Conservation (phyloP, 495 filamentous ascomycete species). For the Echria macrotheca region DNA sequence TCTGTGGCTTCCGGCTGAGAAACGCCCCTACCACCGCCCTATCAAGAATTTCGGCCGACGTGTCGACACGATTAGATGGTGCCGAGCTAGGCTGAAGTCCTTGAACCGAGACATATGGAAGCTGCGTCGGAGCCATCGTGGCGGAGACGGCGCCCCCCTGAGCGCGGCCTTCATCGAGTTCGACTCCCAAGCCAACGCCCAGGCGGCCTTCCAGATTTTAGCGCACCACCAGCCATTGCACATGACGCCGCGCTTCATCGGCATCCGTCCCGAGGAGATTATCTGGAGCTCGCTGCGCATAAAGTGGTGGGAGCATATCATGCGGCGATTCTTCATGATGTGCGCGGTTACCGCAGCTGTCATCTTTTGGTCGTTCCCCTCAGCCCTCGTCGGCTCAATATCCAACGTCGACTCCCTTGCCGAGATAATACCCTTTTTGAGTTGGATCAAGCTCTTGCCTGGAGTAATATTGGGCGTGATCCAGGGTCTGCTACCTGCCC, state of each 20-base stretch:
- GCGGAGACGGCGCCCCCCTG: conserved; percentile 44
- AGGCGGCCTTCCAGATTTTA: conserved; percentile 74
- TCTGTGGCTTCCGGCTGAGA: conserved; percentile 66
- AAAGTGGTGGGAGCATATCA: conserved; percentile 71
- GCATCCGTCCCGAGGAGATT: conserved; percentile 70
- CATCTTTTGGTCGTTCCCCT: conserved; percentile 88
- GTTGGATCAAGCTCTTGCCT: conserved; percentile 65
- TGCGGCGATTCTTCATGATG: conserved; percentile 60
- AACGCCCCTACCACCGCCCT: conserved; percentile 45
- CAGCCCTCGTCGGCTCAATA: conserved; percentile 69
- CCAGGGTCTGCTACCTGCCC: conserved; percentile 68
- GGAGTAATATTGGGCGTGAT: conserved; percentile 62
- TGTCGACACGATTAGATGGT: conserved; percentile 84
- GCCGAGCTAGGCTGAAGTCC: conserved; percentile 65
- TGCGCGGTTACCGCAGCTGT: conserved; percentile 63
- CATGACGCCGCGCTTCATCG: conserved; percentile 79
- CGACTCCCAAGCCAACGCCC: conserved; percentile 66
- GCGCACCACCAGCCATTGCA: conserved; percentile 75
- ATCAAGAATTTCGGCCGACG: conserved; percentile 48
- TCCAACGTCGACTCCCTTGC: conserved; percentile 71
- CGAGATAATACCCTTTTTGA: conserved; percentile 54
- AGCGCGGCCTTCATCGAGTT: conserved; percentile 81
- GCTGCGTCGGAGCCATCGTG: conserved; percentile 44
- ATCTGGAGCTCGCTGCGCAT: conserved; percentile 81
- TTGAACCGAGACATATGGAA: conserved; percentile 66